A percentile compares a stretch with the other conserved stretches of the same genome.
Evolutionary conservation across 75 land plant species (phyloP).

Genomic region (Gnetum montanum): DNA sequence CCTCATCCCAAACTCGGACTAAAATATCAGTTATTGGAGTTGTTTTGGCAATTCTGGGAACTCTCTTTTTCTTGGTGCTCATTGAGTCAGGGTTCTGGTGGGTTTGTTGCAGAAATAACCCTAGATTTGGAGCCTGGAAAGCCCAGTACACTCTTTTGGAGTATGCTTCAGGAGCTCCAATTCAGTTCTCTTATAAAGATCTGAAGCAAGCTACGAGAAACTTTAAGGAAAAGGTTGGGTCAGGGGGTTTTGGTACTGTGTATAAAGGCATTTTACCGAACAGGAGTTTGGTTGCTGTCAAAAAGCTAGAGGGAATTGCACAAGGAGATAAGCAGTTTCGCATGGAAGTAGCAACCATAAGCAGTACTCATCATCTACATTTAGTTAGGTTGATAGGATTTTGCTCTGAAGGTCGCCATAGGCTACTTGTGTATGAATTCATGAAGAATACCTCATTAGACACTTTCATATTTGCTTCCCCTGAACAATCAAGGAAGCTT

Average conservation of each 20-base stretch:
- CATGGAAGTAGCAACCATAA: conserved; percentile 76
- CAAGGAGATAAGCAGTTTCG: conserved; percentile 87
- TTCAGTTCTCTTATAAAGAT: conserved; percentile 70
- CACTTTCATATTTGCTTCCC: conserved; percentile 28
- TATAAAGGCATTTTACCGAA: conserved; percentile 54
- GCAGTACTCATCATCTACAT: conserved; percentile 80
- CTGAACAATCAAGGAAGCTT: conserved; percentile 19
- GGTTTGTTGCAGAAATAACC: conserved; percentile 36
- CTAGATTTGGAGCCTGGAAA: conserved; percentile 25
- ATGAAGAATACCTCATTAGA: conserved; percentile 77
- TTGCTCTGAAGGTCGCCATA: conserved; percentile 63
- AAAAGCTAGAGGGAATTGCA: conserved; percentile 62
- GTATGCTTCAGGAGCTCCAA: conserved; percentile 71
- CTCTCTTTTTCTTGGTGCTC: conserved; percentile 21
- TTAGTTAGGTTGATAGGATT: conserved; percentile 74
- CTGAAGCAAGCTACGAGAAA: conserved; percentile 57
- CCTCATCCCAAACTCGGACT: background rate
- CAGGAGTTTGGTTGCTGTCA: conserved; percentile 55
- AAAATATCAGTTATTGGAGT: conserved; percentile 15
- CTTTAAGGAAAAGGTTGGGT: conserved; percentile 75
- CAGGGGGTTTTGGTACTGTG: conserved; percentile 78
- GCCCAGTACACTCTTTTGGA: conserved; percentile 56
- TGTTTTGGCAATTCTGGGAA: conserved; percentile 25
- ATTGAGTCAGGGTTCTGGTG: conserved; percentile 37
- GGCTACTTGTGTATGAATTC: conserved; percentile 78